Evolutionary conservation across 352 stramenopile species (phyloP), one percentile per base, ranked within the genome.

Genomic region (Phytopythium oedochilum): DNA sequence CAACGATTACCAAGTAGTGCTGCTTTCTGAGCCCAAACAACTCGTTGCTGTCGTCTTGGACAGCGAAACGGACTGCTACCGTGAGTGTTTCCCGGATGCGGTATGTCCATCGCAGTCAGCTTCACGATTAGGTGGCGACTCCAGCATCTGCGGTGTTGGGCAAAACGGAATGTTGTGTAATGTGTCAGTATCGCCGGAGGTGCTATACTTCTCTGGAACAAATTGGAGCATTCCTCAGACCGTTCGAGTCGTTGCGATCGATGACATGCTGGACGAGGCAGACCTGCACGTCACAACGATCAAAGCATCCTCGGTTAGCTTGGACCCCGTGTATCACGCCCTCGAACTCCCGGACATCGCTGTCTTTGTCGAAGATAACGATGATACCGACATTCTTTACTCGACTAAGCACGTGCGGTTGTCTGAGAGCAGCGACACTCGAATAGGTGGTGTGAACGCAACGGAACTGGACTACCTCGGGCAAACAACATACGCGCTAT

Each of bases 1-100:
- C 3, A 89, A 89, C 29, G 76, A 90, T 49, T 92, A 88, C 48
- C 79, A 92, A 53, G 70, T 90, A 10, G 49, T 89, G 6, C 31
- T 92, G 31, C 63, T 86, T 0, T 88, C 79, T 0, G 74, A 90
- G 50, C 83, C 83, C 8, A 89, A 65, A 14, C 54, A 65, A 25
- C 47, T 78, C 9, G 79, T 90, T 9, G 38, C 46, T 8, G 62
- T 92, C 3, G 29, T 47, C 2, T 61, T 92, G 15, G 66, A 82
- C 35, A 74, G 79, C 3, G 51, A 65, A 12, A 77, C 62, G 0
- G 71, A 70, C 12, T 92, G 83, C 61, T 92, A 89, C 47, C 78
- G 83, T 3, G 22, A 47, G 5, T 90, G 79, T 39, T 59, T 76
- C 5, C 14, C 14, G 3, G 36, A 34, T 2, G 64, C 62, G 2